Percentiles rank a stretch among this genome's conserved stretches.
phyloP scores from a whole-genome alignment of 208 protist species.

The Zelonia costaricensis region DNA sequence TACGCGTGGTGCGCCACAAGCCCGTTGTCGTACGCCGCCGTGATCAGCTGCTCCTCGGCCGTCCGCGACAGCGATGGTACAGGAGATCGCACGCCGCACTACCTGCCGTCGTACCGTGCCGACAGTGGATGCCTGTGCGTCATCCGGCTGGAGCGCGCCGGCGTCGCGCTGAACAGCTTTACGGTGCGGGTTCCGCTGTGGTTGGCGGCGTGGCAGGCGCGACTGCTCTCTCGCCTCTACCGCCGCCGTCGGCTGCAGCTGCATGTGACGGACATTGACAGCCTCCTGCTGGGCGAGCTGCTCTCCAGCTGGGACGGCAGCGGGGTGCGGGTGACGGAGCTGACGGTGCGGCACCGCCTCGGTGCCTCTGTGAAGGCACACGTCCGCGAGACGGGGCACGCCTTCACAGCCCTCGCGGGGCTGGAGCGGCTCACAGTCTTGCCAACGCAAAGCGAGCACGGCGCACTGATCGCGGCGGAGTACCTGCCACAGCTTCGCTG shows the following conservation, averaged over 20 bases:
- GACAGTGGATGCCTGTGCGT: constrained; percentile 4
- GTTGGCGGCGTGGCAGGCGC: constrained; percentile 24
- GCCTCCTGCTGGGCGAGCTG: constrained; percentile 8
- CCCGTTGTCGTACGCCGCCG: neutral
- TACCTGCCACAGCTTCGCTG: constrained; percentile 24
- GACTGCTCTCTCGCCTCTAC: constrained; percentile 25
- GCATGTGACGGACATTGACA: constrained; percentile 14
- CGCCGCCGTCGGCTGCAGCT: constrained; percentile 7
- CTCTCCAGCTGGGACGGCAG: constrained; percentile 23
- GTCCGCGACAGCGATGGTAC: neutral
- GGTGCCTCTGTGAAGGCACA: constrained; percentile 10
- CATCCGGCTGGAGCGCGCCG: constrained; percentile 9
- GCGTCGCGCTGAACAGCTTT: constrained; percentile 16
- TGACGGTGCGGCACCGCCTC: constrained; percentile 17
- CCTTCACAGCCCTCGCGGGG: constrained; percentile 6
- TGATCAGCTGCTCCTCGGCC: constrained; percentile 6
- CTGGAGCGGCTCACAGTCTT: constrained; percentile 29
- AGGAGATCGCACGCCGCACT: constrained; percentile 1
- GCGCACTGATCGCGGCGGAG: constrained; percentile 29
- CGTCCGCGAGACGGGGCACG: constrained; percentile 8
- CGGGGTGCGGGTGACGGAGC: constrained; percentile 7
- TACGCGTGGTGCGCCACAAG: constrained; percentile 10
- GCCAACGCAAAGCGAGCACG: constrained; percentile 14
- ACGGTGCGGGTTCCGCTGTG: constrained; percentile 10
- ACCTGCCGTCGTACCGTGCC: constrained; percentile 2